Evolutionary conservation across 2,329 filamentous ascomycete species (phyloP), one percentile per base, ranked within the genome.

Genomic region (Diaporthe citri): DNA sequence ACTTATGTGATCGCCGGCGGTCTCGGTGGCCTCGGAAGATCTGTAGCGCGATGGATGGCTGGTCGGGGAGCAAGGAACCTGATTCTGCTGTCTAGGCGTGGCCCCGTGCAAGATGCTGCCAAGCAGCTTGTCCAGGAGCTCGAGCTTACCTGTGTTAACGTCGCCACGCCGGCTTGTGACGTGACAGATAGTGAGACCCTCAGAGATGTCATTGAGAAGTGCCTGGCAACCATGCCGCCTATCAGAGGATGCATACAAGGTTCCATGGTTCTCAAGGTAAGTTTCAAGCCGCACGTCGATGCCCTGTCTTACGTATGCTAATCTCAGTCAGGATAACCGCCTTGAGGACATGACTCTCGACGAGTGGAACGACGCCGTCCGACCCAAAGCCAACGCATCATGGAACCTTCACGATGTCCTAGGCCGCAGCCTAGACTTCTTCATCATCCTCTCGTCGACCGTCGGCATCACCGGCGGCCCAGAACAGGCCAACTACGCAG

Each of bases 1-100:
- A 76, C 79, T 7, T 80, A 79, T 55, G 59, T 81, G 12, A 77
- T 81, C 60, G 76, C 78, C 0, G 80, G 80, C 51, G 81, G 81
- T 1, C 76, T 82, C 7, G 81, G 81, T 4, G 81, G 81, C 1
- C 71, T 81, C 2, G 80, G 80, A 20, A 72, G 76, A 41, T 62
- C 66, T 28, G 62, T 78, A 7, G 74, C 72, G 3, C 66, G 72
- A 12, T 78, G 77, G 78, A 72, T 79, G 77, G 77, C 60, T 2
- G 57, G 36, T 6, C 55, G 55, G 5, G 78, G 78, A 17, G 78
- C 78, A 5, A 77, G 60, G 60, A 73, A 79, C 46, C 55, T 79
- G 8, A 66, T 79, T 22, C n/a, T 79, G 9, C 66, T 78, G 4
- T 77, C 75, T 6, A 67, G 77, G 17, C 74, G 76, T 31, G 78